Percentiles rank a stretch among this genome's conserved stretches.
Conservation (phyloP, 73 alveolate genomes). For the Stentor roeselii region DNA sequence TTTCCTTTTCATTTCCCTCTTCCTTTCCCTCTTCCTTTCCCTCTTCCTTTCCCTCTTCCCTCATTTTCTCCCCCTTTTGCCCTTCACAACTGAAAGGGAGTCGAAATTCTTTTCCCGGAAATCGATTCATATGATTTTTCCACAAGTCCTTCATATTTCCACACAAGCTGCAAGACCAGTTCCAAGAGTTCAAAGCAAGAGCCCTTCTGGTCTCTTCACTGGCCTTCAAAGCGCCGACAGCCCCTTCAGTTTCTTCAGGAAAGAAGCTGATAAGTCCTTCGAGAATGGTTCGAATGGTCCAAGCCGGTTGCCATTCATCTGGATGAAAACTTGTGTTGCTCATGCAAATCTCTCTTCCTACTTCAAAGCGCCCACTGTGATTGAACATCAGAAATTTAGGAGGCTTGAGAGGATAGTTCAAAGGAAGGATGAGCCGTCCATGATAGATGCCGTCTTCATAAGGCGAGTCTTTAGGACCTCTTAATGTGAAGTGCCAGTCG, state of each 20-base stretch:
- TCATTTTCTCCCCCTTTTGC: background rate
- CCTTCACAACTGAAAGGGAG: background rate
- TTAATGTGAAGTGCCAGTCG: slow-evolving; percentile 91
- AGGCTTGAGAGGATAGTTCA: slow-evolving; percentile 87
- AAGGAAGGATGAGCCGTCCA: slow-evolving; percentile 85
- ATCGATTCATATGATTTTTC: background rate
- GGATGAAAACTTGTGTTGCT: slow-evolving; percentile 87
- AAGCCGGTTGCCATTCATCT: slow-evolving; percentile 96
- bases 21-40: background rate
- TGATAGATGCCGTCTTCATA: slow-evolving; percentile 91
- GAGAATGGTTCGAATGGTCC: slow-evolving; percentile 89
- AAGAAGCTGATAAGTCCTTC: slow-evolving; percentile 82
- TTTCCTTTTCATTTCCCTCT: background rate
- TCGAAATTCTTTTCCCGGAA: background rate
- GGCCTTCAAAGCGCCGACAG: slow-evolving; percentile 78
- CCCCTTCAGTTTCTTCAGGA: slow-evolving; percentile 84
- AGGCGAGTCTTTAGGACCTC: slow-evolving; percentile 87
- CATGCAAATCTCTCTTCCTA: slow-evolving; percentile 73
- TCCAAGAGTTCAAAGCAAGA: slow-evolving; percentile 61
- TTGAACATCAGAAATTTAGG: slow-evolving; percentile 82
- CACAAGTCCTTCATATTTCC: slow-evolving; percentile 36
- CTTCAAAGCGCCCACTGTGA: slow-evolving; percentile 86
- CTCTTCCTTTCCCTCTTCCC: background rate
- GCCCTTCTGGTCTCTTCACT: slow-evolving; percentile 63
- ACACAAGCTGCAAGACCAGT: slow-evolving; percentile 71